phyloP scores from a whole-genome alignment of 2,329 filamentous ascomycete genomes.

The Zasmidium angulare region DNA sequence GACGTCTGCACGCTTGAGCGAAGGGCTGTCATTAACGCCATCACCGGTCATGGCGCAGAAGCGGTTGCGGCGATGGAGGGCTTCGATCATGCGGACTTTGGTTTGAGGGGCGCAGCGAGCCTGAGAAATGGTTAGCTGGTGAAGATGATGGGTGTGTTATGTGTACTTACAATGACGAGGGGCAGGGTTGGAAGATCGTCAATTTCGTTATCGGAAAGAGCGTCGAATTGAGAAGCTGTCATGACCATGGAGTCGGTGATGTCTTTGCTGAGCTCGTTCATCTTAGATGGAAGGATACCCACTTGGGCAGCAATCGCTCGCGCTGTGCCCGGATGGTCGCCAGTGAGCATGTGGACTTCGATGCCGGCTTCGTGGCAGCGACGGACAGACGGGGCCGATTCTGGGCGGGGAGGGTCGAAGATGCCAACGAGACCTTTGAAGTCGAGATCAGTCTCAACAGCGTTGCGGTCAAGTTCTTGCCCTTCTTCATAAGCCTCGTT shows the following conservation, averaged over 20 bases:
- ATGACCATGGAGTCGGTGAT: conserved; percentile 70
- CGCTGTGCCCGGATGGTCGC: conserved; percentile 77
- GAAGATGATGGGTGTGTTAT: no score
- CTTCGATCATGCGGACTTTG: conserved; percentile 89
- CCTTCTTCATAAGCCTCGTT: conserved; percentile 47
- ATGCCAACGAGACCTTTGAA: conserved; percentile 83
- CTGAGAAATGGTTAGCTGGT: no score
- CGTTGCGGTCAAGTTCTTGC: conserved; percentile 52
- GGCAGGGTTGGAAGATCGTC: conserved; percentile 72
- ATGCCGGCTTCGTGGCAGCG: conserved; percentile 73
- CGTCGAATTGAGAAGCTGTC: conserved; percentile 62
- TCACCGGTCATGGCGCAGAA: conserved; percentile 89
- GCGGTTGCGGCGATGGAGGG: conserved; percentile 71
- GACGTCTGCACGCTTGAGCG: conserved; percentile 76
- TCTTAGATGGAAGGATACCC: conserved; percentile 67
- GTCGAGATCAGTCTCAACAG: conserved; percentile 66
- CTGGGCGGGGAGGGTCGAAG: conserved; percentile 80
- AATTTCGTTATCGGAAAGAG: conserved; percentile 71
- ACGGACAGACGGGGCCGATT: conserved; percentile 71
- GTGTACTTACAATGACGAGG: conserved; percentile 79
- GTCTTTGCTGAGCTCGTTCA: conserved; percentile 58
- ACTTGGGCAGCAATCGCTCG: conserved; percentile 76
- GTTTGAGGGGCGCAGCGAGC: conserved; percentile 81
- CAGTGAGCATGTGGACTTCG: conserved; percentile 80
- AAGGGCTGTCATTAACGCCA: conserved; percentile 83